A percentile compares a stretch with the other conserved stretches of the same genome.
phyloP scores from a whole-genome alignment of 202 grass and related monocot genomes.

The Dendrocalamus latiflorus region DNA sequence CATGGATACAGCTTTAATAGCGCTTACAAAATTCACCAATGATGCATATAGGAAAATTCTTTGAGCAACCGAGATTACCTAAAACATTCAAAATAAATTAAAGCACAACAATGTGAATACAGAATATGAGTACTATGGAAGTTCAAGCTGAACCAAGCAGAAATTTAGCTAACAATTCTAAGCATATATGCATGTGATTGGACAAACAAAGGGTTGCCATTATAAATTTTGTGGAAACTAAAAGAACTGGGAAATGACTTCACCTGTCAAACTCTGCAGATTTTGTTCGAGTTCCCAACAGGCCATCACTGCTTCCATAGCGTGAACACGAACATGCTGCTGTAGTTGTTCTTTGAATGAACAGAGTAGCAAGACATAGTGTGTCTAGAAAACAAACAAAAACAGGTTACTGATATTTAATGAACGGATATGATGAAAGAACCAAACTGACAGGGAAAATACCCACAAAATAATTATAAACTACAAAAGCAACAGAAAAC shows the following conservation, averaged over 20 bases:
- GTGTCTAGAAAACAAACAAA: slow-evolving; percentile 34
- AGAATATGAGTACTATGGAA: neutral
- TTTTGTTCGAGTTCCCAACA: slow-evolving; percentile 89
- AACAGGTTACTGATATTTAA: neutral
- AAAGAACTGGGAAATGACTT: neutral
- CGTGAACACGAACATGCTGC: slow-evolving; percentile 82
- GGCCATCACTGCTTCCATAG: slow-evolving; percentile 88
- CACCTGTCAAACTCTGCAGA: slow-evolving; percentile 77
- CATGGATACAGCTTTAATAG: neutral
- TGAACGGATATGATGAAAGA: neutral
- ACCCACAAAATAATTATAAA: neutral
- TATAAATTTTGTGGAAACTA: neutral
- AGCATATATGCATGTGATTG: neutral
- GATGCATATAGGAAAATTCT: neutral
- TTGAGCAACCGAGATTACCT: neutral
- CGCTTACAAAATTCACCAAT: neutral
- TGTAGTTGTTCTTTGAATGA: slow-evolving; percentile 90
- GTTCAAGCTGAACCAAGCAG: neutral
- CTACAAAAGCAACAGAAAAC: neutral
- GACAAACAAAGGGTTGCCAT: neutral
- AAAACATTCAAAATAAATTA: neutral
- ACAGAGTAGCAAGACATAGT: slow-evolving; percentile 72
- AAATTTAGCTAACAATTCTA: neutral
- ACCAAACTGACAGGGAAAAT: neutral
- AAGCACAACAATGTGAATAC: neutral